phyloP scores from a whole-genome alignment of 495 filamentous ascomycete genomes.

The Aspergillus wentii region DNA sequence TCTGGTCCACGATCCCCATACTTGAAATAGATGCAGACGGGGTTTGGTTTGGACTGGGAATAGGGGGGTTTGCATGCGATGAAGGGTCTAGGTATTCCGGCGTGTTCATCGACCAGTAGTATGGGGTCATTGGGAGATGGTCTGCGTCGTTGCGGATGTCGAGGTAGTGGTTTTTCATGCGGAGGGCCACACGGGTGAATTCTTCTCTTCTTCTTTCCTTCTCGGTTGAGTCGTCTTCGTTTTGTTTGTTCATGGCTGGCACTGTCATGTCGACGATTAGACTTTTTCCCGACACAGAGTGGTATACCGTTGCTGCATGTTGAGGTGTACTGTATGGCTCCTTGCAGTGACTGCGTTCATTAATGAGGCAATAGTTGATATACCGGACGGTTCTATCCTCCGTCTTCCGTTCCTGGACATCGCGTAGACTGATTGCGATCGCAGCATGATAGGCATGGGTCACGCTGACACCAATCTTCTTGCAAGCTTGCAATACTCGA shows the following conservation, averaged over 20 bases:
- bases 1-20: conserved; percentile 26
- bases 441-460: conserved; percentile 26
- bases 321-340: conserved; percentile 13
- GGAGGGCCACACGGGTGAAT: conserved; percentile 7
- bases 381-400: conserved; percentile 14
- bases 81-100: conserved; percentile 14
- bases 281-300: conserved; percentile 20
- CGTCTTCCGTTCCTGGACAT: conserved; percentile 8
- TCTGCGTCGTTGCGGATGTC: conserved; percentile 18
- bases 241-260: conserved; percentile 1
- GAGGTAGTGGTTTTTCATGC: conserved; percentile 22
- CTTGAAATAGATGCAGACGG: conserved; percentile 36
- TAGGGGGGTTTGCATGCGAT: conserved; percentile 8
- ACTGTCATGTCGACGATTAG: conserved; percentile 18
- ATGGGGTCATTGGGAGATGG: conserved; percentile 18
- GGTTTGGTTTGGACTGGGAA: conserved; percentile 21
- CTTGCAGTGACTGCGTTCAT: conserved; percentile 17
- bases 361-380: conserved; percentile 20
- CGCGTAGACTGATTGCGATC: conserved; percentile 15
- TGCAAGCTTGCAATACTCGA: conserved; percentile 10
- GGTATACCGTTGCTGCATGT: conserved; percentile 18
- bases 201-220: conserved; percentile 2
- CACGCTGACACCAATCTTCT: conserved; percentile 8
- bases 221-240: neutral
- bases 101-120: conserved; percentile 21